Conservation (phyloP, 192 early-diverging fungal genomes). For the Geosiphon pyriformis region DNA sequence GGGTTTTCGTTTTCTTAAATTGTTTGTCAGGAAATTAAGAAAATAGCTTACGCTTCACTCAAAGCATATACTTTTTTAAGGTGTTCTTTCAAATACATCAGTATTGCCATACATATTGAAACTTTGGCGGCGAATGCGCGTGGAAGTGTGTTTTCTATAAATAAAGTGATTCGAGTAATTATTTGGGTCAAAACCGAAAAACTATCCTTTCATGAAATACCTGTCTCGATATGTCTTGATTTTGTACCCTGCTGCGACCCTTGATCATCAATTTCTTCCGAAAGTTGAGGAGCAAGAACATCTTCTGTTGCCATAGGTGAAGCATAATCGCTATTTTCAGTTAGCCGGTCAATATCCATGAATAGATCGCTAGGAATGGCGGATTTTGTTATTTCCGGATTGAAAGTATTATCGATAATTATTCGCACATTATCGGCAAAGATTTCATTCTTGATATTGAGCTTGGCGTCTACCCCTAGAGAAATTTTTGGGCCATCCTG, state of each 20-base stretch:
- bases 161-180: slow-evolving; percentile 9
- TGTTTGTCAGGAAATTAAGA: neutral
- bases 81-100: slow-evolving; percentile 58
- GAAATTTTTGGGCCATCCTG: slow-evolving; percentile 27
- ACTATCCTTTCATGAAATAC: neutral
- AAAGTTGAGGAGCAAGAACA: neutral
- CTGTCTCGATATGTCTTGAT: neutral
- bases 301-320: neutral
- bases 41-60: slow-evolving; percentile 35
- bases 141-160: slow-evolving; percentile 16
- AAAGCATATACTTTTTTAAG: slow-evolving; percentile 55
- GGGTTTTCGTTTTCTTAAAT: too few relatives aligned
- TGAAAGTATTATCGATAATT: neutral
- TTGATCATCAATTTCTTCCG: slow-evolving; percentile 3
- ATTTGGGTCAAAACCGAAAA: neutral
- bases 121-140: slow-evolving; percentile 38
- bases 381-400: neutral
- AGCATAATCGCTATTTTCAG: neutral
- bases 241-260: neutral
- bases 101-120: slow-evolving; percentile 56
- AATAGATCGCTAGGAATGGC: neutral
- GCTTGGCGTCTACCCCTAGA: neutral
- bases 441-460: neutral
- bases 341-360: neutral
- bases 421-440: neutral